Percentiles rank a stretch among this genome's conserved stretches.
These are phyloP conservation scores for Albophoma yamanashiensis DNA, from an alignment of 2,329 filamentous ascomycete species.

Conservation along the genomic window DNA sequence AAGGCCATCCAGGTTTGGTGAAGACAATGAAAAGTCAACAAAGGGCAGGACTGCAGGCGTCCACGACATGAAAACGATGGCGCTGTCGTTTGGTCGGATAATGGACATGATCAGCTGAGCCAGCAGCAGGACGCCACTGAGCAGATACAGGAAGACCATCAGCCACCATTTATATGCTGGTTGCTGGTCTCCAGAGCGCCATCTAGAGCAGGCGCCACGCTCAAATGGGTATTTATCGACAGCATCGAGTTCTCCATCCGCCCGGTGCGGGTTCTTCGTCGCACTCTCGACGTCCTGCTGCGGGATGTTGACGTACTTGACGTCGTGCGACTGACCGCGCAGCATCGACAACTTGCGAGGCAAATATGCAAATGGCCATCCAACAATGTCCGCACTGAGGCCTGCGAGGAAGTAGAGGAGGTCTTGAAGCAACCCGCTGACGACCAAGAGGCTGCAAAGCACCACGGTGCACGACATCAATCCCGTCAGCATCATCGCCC, in stretches of 20 bases:
- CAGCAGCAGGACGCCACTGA: conserved; percentile 6
- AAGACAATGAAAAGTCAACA: conserved; percentile 18
- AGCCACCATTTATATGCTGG: too few species aligned
- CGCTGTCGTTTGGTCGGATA: conserved; percentile 16
- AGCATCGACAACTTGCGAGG: neutral
- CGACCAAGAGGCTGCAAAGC: conserved; percentile 5
- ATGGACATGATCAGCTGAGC: conserved; percentile 10
- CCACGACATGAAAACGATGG: conserved; percentile 24
- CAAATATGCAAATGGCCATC: conserved; percentile 11
- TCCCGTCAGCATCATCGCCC: conserved; percentile 19
- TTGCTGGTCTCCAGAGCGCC: too few species aligned
- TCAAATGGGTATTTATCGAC: too few species aligned
- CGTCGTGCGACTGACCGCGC: neutral
- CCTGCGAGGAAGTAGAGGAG: conserved; percentile 8
- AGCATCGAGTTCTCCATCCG: conserved; percentile 1
- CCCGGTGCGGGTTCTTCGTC: conserved; percentile 1
- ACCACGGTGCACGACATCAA: conserved; percentile 14
- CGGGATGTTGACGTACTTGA: conserved; percentile 10
- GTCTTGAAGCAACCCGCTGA: conserved; percentile 15
- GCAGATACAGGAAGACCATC: conserved; percentile 1
- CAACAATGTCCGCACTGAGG: conserved; percentile 14
- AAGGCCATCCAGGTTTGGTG: conserved; percentile 14
- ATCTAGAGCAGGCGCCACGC: too few species aligned
- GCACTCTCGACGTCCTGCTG: conserved; percentile 13
- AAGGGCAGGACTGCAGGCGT: conserved; percentile 20